Percentiles rank a stretch among this genome's conserved stretches.
Evolutionary conservation across 176 grass and related monocot genomes (phyloP).

Genomic region (Aegilops umbellulata): DNA sequence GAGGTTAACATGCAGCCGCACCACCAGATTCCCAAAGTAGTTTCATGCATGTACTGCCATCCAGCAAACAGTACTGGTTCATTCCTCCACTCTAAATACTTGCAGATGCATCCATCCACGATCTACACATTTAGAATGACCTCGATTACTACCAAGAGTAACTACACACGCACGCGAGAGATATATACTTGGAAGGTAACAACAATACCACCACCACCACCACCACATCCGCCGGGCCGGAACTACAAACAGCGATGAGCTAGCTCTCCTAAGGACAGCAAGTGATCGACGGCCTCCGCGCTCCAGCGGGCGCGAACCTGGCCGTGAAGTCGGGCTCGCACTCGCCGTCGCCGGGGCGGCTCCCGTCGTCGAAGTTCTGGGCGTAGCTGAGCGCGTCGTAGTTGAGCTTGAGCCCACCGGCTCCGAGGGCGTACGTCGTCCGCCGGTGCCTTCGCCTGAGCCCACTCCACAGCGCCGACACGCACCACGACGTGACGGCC

Average conservation of each 20-base stretch:
- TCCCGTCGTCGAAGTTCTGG: constrained; percentile 59
- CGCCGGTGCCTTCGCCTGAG: constrained; percentile 14
- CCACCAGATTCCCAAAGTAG: background rate
- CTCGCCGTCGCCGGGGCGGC: constrained; percentile 24
- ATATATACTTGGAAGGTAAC: background rate
- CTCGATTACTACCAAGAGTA: background rate
- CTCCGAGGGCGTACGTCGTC: constrained; percentile 14
- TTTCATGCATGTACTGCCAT: background rate
- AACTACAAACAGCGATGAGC: too few relatives aligned
- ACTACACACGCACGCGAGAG: background rate
- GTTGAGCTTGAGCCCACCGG: constrained; percentile 56
- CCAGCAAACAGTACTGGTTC: background rate
- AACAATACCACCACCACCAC: background rate
- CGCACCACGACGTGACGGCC: constrained; percentile 34
- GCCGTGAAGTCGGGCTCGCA: constrained; percentile 41
- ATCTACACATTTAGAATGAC: background rate
- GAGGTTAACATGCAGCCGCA: too few relatives aligned
- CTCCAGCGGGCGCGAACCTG: constrained; percentile 25
- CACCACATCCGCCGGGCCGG: too few relatives aligned
- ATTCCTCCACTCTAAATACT: background rate
- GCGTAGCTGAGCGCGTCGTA: constrained; percentile 60
- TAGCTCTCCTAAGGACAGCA: background rate
- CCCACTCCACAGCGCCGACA: constrained; percentile 36
- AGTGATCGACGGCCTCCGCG: background rate
- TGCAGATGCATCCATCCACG: background rate